A percentile compares a stretch with the other conserved stretches of the same genome.
phyloP scores from a whole-genome alignment of 352 stramenopile species.

The Pythium rishiriense region DNA sequence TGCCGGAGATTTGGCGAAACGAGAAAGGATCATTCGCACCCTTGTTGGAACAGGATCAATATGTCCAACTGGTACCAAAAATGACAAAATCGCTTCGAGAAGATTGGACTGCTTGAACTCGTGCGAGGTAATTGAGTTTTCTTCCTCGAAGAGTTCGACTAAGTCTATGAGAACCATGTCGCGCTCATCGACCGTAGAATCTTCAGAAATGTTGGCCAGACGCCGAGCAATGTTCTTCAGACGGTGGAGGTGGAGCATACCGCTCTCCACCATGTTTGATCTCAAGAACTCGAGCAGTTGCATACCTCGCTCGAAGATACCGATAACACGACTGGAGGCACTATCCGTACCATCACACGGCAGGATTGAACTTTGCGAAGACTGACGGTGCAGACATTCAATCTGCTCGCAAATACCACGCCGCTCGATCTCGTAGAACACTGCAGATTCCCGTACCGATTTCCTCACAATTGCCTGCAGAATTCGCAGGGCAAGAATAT shows the following conservation, averaged over 20 bases:
- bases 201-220: slow-evolving; percentile 45
- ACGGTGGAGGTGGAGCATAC: slow-evolving; percentile 75
- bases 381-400: slow-evolving; percentile 50
- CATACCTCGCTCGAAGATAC: slow-evolving; percentile 50
- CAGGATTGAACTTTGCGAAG: slow-evolving; percentile 12
- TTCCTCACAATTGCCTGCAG: slow-evolving; percentile 73
- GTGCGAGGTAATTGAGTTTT: slow-evolving; percentile 78
- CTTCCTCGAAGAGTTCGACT: slow-evolving; percentile 74
- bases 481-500: slow-evolving; percentile 73
- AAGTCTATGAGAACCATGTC: slow-evolving; percentile 69
- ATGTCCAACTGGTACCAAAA: slow-evolving; percentile 37
- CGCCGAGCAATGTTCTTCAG: slow-evolving; percentile 67
- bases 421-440: slow-evolving; percentile 83
- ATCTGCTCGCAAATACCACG: slow-evolving; percentile 79
- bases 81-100: slow-evolving; percentile 60
- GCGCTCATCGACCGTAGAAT: slow-evolving; percentile 32
- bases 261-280: slow-evolving; percentile 70
- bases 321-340: neutral
- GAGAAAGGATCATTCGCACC: slow-evolving; percentile 28
- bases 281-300: slow-evolving; percentile 57
- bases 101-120: slow-evolving; percentile 85
- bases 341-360: neutral
- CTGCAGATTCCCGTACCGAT: slow-evolving; percentile 47
- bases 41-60: slow-evolving; percentile 34
- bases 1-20: slow-evolving; percentile 45